Evolutionary conservation across 805 yeast species (phyloP).

Genomic region (Lipomyces yamadae): DNA sequence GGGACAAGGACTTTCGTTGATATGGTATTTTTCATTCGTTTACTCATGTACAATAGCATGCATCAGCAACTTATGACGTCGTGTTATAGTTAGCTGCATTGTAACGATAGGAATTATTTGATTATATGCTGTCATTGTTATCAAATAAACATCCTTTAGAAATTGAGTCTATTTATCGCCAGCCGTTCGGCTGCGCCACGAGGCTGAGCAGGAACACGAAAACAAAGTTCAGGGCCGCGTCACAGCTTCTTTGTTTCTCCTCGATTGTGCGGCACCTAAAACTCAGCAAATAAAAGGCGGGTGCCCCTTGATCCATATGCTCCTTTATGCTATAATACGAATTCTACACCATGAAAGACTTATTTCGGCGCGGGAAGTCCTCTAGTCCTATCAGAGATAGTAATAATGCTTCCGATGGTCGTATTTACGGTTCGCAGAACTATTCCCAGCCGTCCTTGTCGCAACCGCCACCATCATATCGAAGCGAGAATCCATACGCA

Average conservation of each 20-base stretch:
- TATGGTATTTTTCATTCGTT: background rate
- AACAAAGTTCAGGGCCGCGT: no score
- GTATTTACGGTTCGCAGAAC: background rate
- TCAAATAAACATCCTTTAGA: background rate
- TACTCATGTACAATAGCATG: background rate
- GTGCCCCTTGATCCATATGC: no score
- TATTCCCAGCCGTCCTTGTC: background rate
- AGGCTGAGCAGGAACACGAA: no score
- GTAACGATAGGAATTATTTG: constrained; percentile 1
- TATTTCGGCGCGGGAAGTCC: background rate
- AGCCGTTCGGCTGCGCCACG: no score
- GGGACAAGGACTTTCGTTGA: background rate
- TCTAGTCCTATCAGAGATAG: background rate
- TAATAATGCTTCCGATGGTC: background rate
- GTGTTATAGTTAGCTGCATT: background rate
- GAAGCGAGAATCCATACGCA: background rate
- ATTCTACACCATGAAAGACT: background rate
- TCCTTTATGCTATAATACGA: background rate
- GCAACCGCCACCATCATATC: background rate
- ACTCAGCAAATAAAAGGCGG: no score
- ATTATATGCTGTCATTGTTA: background rate
- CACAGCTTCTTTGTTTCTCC: no score
- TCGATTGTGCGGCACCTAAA: no score
- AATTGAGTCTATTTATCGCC: no score
- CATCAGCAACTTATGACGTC: background rate